These are phyloP conservation scores for Lasiosphaeris hirsuta DNA, from an alignment of 495 filamentous ascomycete species.

Conservation along the genomic window DNA sequence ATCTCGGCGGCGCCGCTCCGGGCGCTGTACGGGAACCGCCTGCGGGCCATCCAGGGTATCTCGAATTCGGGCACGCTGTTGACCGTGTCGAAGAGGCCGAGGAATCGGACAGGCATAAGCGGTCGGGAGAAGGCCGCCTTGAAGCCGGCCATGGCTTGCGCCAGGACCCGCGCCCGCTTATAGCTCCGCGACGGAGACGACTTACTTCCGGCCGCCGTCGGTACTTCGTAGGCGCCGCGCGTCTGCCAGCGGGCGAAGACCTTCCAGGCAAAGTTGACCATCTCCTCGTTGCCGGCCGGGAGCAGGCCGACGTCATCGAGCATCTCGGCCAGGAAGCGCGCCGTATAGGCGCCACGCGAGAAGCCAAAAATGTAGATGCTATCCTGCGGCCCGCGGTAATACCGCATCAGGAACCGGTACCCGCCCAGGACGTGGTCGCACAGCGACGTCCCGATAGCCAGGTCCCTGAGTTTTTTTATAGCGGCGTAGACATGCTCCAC, in stretches of 20 bases:
- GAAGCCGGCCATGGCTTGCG: constrained; percentile 75
- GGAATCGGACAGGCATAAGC: constrained; percentile 65
- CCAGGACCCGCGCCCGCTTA: constrained; percentile 58
- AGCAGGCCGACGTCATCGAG: constrained; percentile 78
- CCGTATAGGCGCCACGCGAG: constrained; percentile 79
- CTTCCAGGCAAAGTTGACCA: constrained; percentile 83
- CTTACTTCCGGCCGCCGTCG: no score
- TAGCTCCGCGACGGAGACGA: constrained; percentile 58
- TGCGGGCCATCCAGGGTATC: constrained; percentile 79
- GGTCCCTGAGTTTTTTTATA: constrained; percentile 80
- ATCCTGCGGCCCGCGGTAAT: constrained; percentile 74
- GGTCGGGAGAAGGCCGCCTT: constrained; percentile 81
- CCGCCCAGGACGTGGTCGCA: constrained; percentile 79
- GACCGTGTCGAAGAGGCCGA: constrained; percentile 72
- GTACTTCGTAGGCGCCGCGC: constrained; percentile 54
- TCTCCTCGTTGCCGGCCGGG: constrained; percentile 79
- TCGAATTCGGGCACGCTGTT: constrained; percentile 83
- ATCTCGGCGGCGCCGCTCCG: constrained; percentile 66
- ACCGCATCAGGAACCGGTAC: constrained; percentile 86
- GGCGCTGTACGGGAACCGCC: constrained; percentile 79
- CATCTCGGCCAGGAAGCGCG: constrained; percentile 84
- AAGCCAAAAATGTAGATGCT: constrained; percentile 84
- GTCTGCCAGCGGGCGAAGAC: constrained; percentile 83
- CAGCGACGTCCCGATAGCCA: constrained; percentile 78
- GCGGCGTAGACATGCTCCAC: constrained; percentile 66